Conservation (phyloP, 495 filamentous ascomycete species). For the Trichoderma virens region DNA sequence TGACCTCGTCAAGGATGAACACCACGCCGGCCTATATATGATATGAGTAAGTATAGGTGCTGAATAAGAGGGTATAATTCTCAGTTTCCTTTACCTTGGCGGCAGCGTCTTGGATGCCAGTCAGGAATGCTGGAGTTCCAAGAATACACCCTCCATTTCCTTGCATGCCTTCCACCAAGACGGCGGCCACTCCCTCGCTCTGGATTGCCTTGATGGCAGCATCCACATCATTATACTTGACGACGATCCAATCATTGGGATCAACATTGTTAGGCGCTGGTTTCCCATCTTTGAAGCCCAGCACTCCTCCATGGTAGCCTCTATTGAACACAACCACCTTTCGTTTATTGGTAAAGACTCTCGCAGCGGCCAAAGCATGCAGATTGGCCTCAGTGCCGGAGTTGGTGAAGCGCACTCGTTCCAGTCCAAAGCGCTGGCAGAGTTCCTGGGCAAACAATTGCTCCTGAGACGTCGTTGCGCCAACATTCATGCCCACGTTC, state of each 20-base stretch:
- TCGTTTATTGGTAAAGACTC: slow-evolving; percentile 29
- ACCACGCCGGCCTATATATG: slow-evolving; percentile 29
- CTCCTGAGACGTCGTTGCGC: slow-evolving; percentile 35
- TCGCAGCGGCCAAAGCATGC: slow-evolving; percentile 37
- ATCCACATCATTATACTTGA: slow-evolving; percentile 43
- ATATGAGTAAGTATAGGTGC: slow-evolving; percentile 10
- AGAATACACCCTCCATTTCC: slow-evolving; percentile 45
- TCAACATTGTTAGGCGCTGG: slow-evolving; percentile 24
- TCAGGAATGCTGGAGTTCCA: slow-evolving; percentile 37
- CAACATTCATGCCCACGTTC: slow-evolving; percentile 32
- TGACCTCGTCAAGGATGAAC: slow-evolving; percentile 59
- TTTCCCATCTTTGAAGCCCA: slow-evolving; percentile 28
- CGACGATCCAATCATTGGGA: slow-evolving; percentile 39
- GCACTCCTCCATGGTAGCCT: slow-evolving; percentile 49
- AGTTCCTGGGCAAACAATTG: slow-evolving; percentile 30
- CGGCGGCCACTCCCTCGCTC: slow-evolving; percentile 37
- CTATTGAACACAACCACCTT: slow-evolving; percentile 43
- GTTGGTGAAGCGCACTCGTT: slow-evolving; percentile 42
- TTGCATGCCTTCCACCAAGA: slow-evolving; percentile 55
- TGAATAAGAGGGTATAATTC: no score
- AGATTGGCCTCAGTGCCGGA: slow-evolving; percentile 49
- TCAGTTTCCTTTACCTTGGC: slow-evolving; percentile 17
- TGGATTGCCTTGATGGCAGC: slow-evolving; percentile 29
- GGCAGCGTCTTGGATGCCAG: slow-evolving; percentile 22
- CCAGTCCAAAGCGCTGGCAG: slow-evolving; percentile 35